These are phyloP conservation scores for Aspergillus sp. DNA, from an alignment of 2,329 filamentous ascomycete genomes.

Conservation along the genomic window DNA sequence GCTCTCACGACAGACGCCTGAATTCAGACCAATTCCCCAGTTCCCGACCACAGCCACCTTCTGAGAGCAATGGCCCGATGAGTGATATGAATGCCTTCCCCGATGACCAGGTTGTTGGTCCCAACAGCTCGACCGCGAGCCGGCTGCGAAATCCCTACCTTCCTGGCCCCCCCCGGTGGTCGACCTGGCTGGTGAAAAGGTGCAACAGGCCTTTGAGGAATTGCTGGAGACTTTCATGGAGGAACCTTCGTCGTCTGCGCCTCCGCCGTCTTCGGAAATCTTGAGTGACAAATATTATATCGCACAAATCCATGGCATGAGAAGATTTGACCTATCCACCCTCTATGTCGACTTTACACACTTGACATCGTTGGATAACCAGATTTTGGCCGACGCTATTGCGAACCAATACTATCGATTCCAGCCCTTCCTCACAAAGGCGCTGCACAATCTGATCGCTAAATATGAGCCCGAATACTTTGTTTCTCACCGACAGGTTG, in stretches of 20 bases:
- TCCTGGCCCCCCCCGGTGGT: constrained; percentile 55
- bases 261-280: constrained; percentile 50
- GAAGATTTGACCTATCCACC: constrained; percentile 58
- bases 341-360: constrained; percentile 71
- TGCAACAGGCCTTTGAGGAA: constrained; percentile 59
- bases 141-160: constrained; percentile 46
- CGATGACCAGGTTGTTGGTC: constrained; percentile 58
- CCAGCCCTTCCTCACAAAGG: constrained; percentile 82
- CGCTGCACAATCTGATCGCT: constrained; percentile 85
- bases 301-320: constrained; percentile 60
- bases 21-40: constrained; percentile 44
- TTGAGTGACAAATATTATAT: constrained; percentile 62
- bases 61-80: constrained; percentile 46
- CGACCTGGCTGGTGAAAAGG: constrained; percentile 57
- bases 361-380: constrained; percentile 69
- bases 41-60: constrained; percentile 50
- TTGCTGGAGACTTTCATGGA: constrained; percentile 59
- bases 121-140: constrained; percentile 44
- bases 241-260: constrained; percentile 51
- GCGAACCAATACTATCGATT: constrained; percentile 93
- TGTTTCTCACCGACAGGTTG: constrained; percentile 81
- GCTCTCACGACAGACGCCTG: constrained; percentile 22
- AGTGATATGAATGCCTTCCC: constrained; percentile 57
- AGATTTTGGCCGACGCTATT: constrained; percentile 78
- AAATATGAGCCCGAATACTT: constrained; percentile 95